Evolutionary conservation across 805 yeast genomes (phyloP).

Genomic region (Millerozyma acaciae): DNA sequence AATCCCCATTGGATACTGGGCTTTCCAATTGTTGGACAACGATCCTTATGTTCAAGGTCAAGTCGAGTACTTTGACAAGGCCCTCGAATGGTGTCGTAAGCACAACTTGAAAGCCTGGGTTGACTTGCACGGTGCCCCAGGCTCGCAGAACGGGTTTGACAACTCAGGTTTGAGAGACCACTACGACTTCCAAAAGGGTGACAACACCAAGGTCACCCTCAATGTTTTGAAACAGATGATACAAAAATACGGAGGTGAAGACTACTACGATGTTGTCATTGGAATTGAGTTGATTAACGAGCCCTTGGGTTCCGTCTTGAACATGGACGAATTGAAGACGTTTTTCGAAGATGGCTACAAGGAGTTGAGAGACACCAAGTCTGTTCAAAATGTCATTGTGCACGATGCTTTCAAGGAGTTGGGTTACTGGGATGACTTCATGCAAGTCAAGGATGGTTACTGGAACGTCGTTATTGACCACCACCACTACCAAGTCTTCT

Average conservation of each 20-base stretch:
- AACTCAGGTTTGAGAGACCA: constrained; percentile 82
- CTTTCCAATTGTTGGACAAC: constrained; percentile 52
- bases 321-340: constrained; percentile 52
- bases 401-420: constrained; percentile 77
- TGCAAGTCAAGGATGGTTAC: constrained; percentile 30
- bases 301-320: constrained; percentile 73
- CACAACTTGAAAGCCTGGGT: constrained; percentile 76
- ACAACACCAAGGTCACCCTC: constrained; percentile 52
- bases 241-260: constrained; percentile 57
- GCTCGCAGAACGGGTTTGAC: constrained; percentile 94
- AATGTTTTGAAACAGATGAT: constrained; percentile 53
- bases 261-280: constrained; percentile 66
- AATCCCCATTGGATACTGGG: constrained; percentile 96
- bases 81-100: constrained; percentile 69
- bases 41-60: constrained; percentile 93
- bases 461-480: constrained; percentile 81
- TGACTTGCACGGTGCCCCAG: constrained; percentile 95
- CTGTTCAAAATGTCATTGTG: constrained; percentile 55
- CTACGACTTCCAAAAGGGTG: constrained; percentile 51
- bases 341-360: constrained; percentile 65
- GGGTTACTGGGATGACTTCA: constrained; percentile 60
- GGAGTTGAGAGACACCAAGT: constrained; percentile 52
- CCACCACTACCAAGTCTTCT: constrained; percentile 87
- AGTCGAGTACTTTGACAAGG: constrained; percentile 64
- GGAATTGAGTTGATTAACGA: constrained; percentile 88